Percentiles rank a stretch among this genome's conserved stretches.
Evolutionary conservation across 2,329 filamentous ascomycete species (phyloP).

Genomic region (Kalmusia sp.): DNA sequence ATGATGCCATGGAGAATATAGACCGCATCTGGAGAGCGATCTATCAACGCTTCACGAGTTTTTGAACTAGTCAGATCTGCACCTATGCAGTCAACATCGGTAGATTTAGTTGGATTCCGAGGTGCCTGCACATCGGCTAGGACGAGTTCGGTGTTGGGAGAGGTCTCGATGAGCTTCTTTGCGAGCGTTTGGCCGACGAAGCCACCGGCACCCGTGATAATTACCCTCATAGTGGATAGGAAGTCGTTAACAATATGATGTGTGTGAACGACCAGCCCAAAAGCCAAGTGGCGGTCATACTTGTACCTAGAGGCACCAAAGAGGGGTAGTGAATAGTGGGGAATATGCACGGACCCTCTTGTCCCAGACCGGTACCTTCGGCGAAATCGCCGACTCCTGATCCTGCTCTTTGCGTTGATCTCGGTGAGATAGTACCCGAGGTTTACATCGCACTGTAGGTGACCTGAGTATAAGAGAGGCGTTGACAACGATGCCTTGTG

Average conservation of each 20-base stretch:
- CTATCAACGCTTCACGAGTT: constrained; percentile 32
- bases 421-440: too few species aligned
- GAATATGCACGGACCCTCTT: constrained; percentile 2
- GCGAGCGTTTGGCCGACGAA: constrained; percentile 70
- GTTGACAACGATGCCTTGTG: too few species aligned
- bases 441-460: too few species aligned
- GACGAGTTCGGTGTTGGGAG: constrained; percentile 55
- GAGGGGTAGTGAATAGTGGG: constrained; percentile 6
- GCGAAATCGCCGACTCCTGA: constrained; percentile 1
- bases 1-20: constrained; percentile 74
- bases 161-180: constrained; percentile 59
- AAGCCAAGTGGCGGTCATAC: background rate
- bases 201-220: constrained; percentile 70
- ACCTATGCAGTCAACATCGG: constrained; percentile 58
- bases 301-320: background rate
- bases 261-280: background rate
- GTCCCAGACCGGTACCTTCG: background rate
- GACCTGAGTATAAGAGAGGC: too few species aligned
- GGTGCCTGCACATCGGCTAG: constrained; percentile 66
- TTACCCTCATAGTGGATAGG: constrained; percentile 49
- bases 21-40: constrained; percentile 39
- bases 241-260: background rate
- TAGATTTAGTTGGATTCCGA: constrained; percentile 53
- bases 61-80: constrained; percentile 59
- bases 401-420: background rate